phyloP scores from a whole-genome alignment of 2,329 filamentous ascomycete genomes.

The Trichoderma asperellum region DNA sequence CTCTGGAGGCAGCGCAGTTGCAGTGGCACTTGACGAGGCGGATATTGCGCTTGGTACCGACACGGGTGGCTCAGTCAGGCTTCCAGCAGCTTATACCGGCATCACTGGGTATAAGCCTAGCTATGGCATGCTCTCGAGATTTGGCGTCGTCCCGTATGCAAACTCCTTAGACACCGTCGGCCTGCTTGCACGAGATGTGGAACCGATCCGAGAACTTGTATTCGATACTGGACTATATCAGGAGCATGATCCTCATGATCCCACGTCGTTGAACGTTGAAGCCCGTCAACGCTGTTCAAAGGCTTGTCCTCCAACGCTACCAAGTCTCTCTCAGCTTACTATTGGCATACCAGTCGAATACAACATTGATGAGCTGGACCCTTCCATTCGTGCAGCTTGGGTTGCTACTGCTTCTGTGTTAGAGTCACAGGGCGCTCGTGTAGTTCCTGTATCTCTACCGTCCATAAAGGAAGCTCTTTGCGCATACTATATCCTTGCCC shows the following conservation, averaged over 20 bases:
- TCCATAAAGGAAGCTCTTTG: slow-evolving; percentile 83
- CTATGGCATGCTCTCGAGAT: slow-evolving; percentile 83
- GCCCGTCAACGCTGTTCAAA: slow-evolving; percentile 57
- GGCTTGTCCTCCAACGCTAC: slow-evolving; percentile 34
- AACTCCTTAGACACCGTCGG: slow-evolving; percentile 93
- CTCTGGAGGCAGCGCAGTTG: slow-evolving; percentile 90
- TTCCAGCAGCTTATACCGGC: slow-evolving; percentile 86
- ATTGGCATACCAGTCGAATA: slow-evolving; percentile 74
- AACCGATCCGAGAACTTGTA: slow-evolving; percentile 55
- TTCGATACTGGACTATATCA: slow-evolving; percentile 53
- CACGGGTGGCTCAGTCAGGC: slow-evolving; percentile 84
- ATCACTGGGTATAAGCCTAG: slow-evolving; percentile 88
- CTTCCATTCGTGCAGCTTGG: slow-evolving; percentile 73
- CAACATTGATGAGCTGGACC: slow-evolving; percentile 80
- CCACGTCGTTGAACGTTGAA: slow-evolving; percentile 66
- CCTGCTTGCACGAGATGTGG: slow-evolving; percentile 63
- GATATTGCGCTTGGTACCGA: slow-evolving; percentile 83
- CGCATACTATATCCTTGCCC: slow-evolving; percentile 93
- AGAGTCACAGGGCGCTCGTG: slow-evolving; percentile 65
- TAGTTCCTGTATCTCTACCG: slow-evolving; percentile 80
- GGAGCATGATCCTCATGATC: slow-evolving; percentile 70
- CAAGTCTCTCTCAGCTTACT: slow-evolving; percentile 43
- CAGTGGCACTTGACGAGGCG: slow-evolving; percentile 66
- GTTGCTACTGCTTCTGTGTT: slow-evolving; percentile 61
- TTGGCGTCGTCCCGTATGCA: slow-evolving; percentile 87